Conservation (phyloP, 164 flowering plant genomes). For the Piper longum region DNA sequence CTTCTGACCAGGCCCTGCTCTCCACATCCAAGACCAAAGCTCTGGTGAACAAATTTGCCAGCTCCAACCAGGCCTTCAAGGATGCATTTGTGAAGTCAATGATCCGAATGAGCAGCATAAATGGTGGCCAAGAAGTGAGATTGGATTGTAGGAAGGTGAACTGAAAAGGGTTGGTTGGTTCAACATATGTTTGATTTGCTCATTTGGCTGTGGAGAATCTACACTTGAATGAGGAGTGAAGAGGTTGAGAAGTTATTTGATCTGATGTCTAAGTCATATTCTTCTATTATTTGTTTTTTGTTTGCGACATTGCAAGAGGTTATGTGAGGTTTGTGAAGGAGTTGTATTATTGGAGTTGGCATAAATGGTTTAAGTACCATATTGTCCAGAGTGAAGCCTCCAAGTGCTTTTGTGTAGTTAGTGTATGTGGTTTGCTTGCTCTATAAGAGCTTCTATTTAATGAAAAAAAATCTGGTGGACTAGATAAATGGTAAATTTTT, state of each 20-base stretch:
- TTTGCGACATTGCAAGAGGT: not conserved
- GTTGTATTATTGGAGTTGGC: not conserved
- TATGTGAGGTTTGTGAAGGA: not conserved
- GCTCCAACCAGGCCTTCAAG: constrained; percentile 30
- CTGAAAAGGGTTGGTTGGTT: not conserved
- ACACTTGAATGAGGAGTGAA: not conserved
- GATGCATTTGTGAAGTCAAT: constrained; percentile 62
- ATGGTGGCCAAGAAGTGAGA: constrained; percentile 55
- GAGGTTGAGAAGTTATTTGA: not conserved
- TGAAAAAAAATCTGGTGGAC: not conserved
- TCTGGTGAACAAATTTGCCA: constrained; percentile 41
- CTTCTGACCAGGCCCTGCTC: constrained; percentile 66
- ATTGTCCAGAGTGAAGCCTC: not conserved
- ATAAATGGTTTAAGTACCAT: not conserved
- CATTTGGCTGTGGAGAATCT: not conserved
- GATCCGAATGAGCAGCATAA: constrained; percentile 69
- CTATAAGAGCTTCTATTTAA: not conserved
- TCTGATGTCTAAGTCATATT: not conserved
- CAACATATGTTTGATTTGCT: not conserved
- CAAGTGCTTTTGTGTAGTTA: not conserved
- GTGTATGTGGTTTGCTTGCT: not conserved
- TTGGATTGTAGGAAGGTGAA: constrained; percentile 37
- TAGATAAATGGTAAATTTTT: not conserved
- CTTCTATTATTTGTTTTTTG: not conserved
- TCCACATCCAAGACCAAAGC: constrained; percentile 25